Base-by-base conservation (phyloP, 768 basidiomycete species). In the Nevesoporus exiguus region DNA sequence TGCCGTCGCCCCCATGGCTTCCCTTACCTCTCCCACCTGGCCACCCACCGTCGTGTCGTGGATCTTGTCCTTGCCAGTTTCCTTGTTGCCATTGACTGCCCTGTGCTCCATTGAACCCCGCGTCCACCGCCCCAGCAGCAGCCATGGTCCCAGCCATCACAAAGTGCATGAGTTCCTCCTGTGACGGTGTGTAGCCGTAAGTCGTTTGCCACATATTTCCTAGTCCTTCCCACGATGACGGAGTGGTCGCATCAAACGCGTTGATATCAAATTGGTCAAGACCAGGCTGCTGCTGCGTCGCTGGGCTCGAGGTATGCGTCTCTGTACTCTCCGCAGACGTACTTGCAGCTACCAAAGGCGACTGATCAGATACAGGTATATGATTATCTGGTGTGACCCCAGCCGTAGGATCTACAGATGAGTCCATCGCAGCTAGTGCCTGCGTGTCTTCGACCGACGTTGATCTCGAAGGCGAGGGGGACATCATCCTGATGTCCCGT, bases 221-320 rank as follows among this genome's bases (percentile, higher is more conserved):
- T 55, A 94, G 80, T 52, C 81, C 79, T 74, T 86, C 83, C 92
- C 92, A 94, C 68, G 88, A 85, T 49, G 80, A 70, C 50, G 91
- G 80, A 41, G 80, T 76, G 27, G 85, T 84, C 51, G 82, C 83
- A 76, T 92, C 80, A 79, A 93, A 93, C 44, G 79, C 77, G 58
- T 79, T 65, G 61, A 82, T 74, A 74, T 90, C 80, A 78, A 92
- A 89, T 53, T 73, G 74, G 56, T 88, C 83, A 69, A 91, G 73
- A 63, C 85, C 84, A 57, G 61, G 67, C 62, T 64, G 71, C 62
- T 64, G 64, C 63, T 71, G 73, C 49, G 73, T 67, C 65, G 77
- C 66, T 73, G 77, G 69, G 61, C 60, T 63, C 58, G 63, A 47
- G 49, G 59, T 58, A 61, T 57, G 66, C 43, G 67, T 52, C 52